phyloP scores from a whole-genome alignment of 371 early-diverging fungal genomes.

The Mycotypha africana region DNA sequence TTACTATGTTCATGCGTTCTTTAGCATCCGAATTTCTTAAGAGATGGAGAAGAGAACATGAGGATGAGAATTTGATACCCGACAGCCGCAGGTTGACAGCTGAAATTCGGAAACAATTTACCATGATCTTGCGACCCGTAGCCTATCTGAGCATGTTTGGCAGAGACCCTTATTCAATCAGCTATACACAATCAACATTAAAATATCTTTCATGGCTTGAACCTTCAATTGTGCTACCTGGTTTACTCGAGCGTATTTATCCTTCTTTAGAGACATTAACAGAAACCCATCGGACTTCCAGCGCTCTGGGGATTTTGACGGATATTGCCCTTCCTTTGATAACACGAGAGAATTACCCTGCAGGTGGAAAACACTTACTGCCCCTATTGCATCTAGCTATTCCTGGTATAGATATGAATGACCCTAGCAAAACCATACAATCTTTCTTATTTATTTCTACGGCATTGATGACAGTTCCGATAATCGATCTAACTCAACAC shows the following conservation, averaged over 20 bases:
- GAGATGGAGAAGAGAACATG: slow-evolving; percentile 56
- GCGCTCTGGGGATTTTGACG: slow-evolving; percentile 69
- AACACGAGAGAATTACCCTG: slow-evolving; percentile 66
- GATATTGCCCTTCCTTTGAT: slow-evolving; percentile 66
- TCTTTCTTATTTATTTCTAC: slow-evolving; percentile 72
- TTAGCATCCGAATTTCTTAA: slow-evolving; percentile 61
- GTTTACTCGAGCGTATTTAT: slow-evolving; percentile 76
- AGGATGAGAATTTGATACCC: slow-evolving; percentile 59
- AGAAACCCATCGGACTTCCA: slow-evolving; percentile 85
- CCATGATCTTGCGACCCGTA: slow-evolving; percentile 49
- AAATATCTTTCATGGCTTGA: slow-evolving; percentile 72
- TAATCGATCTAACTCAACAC: slow-evolving; percentile 51
- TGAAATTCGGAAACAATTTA: slow-evolving; percentile 52
- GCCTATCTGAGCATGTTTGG: slow-evolving; percentile 72
- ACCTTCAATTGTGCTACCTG: slow-evolving; percentile 74
- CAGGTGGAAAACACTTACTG: slow-evolving; percentile 79
- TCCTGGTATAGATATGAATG: slow-evolving; percentile 91
- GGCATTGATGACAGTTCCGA: slow-evolving; percentile 60
- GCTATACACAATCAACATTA: slow-evolving; percentile 63
- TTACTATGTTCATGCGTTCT: slow-evolving; percentile 61
- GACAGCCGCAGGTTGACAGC: slow-evolving; percentile 51
- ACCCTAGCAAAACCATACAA: slow-evolving; percentile 72
- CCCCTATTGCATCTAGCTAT: slow-evolving; percentile 71
- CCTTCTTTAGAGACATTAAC: slow-evolving; percentile 85
- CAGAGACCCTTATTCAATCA: slow-evolving; percentile 70